Base-by-base conservation (phyloP, 306 rosid genomes). In the Pueraria montana region DNA sequence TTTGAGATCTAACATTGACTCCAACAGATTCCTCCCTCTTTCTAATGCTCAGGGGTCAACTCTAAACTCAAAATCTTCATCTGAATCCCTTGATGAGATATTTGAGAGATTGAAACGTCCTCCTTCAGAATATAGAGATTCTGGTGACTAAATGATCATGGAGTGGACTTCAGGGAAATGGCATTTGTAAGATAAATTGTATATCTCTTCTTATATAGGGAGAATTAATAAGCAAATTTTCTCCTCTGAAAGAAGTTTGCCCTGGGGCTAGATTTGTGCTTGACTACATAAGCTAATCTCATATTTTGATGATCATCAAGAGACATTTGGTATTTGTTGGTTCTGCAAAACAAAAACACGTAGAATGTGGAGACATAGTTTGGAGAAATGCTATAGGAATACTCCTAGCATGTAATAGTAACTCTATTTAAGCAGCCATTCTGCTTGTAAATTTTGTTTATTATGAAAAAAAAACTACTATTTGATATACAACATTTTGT, bases 71-170 rank as follows among this genome's bases (percentile, higher is more conserved):
- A 90, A 73, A 11, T 65, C 93, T 74, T 89, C 97, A 21, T 76
- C 80, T 3, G 95, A 89, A 81, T 93, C 98, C 21, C 97, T 95
- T 2, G 98, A 95, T 66, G 97, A 95, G 27, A 95, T 95, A 83
- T 95, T 95, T 63, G 94, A 91, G 80, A 89, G 92, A 87, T 74
- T 95, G 85, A 90, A 91, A 83, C 92, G 74, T 64, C 95, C 94
- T 1, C 88, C 89, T 36, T 34, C 74, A 4, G 90, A 88, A 32
- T 77, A 76, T 23, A 85, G 62, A 73, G 86, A 81, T 76, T 74
- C 79, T 80, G 79, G 50, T 42, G 85, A 87, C 4, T 88, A 77
- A 53, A 80, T 69, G 87, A 78, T 58, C 88, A 84, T 61, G 82
- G 17, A 61, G 72, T 72, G 52, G 83, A 84, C 65, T 79, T 82